These are phyloP conservation scores for Metschnikowia santaceciliae DNA, from an alignment of 805 yeast species.

Conservation along the genomic window DNA sequence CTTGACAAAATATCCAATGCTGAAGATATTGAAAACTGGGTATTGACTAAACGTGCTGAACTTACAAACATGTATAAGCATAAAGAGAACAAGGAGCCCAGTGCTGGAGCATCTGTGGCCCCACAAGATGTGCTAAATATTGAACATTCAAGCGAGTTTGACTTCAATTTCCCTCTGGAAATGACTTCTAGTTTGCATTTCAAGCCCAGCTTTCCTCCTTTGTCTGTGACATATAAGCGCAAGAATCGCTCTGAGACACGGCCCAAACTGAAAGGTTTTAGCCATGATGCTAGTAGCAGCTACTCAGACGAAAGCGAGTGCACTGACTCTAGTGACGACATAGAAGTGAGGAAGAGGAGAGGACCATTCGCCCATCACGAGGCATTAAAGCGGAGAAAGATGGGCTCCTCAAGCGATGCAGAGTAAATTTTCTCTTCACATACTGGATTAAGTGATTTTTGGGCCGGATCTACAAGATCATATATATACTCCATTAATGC, in stretches of 20 bases:
- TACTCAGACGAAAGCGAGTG: slow-evolving; percentile 21
- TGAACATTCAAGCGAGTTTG: slow-evolving; percentile 38
- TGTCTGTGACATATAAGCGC: slow-evolving; percentile 32
- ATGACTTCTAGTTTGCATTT: slow-evolving; percentile 27
- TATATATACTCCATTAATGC: slow-evolving; percentile 8
- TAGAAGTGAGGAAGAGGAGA: slow-evolving; percentile 8
- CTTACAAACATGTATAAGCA: slow-evolving; percentile 19
- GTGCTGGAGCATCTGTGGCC: slow-evolving; percentile 23
- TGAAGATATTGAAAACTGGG: slow-evolving; percentile 53
- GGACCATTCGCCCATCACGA: slow-evolving; percentile 4
- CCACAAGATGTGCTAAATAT: slow-evolving; percentile 33
- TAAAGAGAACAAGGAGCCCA: slow-evolving; percentile 6
- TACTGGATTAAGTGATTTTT: background rate
- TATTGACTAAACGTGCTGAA: slow-evolving; percentile 45
- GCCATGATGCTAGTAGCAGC: slow-evolving; percentile 8
- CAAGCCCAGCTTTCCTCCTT: slow-evolving; percentile 34
- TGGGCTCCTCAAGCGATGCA: slow-evolving; percentile 2
- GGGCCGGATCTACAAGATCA: slow-evolving; percentile 3
- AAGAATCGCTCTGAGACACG: slow-evolving; percentile 9
- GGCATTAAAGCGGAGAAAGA: slow-evolving; percentile 5
- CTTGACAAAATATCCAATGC: slow-evolving; percentile 35
- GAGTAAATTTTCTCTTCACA: background rate
- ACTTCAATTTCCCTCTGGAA: slow-evolving; percentile 29
- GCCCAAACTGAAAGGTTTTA: slow-evolving; percentile 6
- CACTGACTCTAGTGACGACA: slow-evolving; percentile 14